Evolutionary conservation across 2,329 filamentous ascomycete species (phyloP).

Genomic region (Diaporthe sp.): DNA sequence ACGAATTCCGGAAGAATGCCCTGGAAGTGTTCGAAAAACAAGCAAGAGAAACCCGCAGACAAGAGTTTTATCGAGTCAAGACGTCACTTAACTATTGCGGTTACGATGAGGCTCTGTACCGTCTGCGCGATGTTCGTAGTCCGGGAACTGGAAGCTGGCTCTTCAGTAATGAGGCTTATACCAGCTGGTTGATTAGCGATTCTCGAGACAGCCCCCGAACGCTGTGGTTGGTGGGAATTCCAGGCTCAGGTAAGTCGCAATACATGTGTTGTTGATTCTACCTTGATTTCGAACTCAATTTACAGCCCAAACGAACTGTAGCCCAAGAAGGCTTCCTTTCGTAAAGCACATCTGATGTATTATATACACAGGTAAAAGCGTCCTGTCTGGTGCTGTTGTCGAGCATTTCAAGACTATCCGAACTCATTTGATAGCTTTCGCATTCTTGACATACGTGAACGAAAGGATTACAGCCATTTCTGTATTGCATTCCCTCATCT

Average conservation of each 20-base stretch:
- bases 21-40: not conserved
- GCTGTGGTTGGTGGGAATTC: not conserved
- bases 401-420: not conserved
- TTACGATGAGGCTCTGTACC: not conserved
- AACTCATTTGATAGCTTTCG: not conserved
- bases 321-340: too few species aligned
- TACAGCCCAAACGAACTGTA: too few species aligned
- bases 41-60: not conserved
- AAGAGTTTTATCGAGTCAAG: conserved; percentile 9
- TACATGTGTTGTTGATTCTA: not conserved
- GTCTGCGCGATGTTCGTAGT: not conserved
- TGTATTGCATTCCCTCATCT: not conserved
- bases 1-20: conserved; percentile 15
- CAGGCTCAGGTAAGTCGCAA: not conserved
- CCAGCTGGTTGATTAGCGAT: not conserved
- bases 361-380: not conserved
- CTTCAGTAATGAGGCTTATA: not conserved
- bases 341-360: too few species aligned
- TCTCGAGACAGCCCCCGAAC: not conserved
- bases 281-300: too few species aligned
- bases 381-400: not conserved
- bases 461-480: not conserved
- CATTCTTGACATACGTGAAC: conserved; percentile 1
- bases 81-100: not conserved
- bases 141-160: not conserved